phyloP scores from a whole-genome alignment of 768 basidiomycete species.

The Termitomyces sp. region DNA sequence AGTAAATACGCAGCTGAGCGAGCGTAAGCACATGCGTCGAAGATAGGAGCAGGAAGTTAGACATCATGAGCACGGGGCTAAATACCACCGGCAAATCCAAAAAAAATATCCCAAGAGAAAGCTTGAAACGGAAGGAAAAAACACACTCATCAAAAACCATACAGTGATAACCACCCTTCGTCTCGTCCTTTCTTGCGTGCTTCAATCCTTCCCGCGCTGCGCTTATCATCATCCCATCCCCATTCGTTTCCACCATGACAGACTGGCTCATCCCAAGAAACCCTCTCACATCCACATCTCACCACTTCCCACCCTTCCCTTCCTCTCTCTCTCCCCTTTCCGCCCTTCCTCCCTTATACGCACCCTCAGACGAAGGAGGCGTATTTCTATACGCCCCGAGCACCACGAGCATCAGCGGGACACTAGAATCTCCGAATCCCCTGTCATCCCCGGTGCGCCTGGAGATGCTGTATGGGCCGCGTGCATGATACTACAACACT shows the following conservation, averaged over 20 bases:
- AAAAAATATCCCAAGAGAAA: constrained; percentile 1
- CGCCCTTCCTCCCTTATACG: constrained; percentile 1
- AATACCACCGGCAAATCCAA: constrained; percentile 5
- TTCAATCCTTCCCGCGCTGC: neutral
- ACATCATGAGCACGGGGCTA: constrained; percentile 85
- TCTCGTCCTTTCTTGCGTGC: constrained; percentile 40
- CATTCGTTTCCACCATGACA: too few relatives aligned
- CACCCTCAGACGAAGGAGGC: constrained; percentile 13
- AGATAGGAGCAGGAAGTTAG: constrained; percentile 78
- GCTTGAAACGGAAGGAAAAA: neutral
- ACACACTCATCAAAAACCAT: constrained; percentile 77
- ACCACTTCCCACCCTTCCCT: constrained; percentile 13
- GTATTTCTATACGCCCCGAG: constrained; percentile 90
- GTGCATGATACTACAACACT: constrained; percentile 79
- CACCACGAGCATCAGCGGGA: constrained; percentile 45
- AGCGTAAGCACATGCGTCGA: constrained; percentile 71
- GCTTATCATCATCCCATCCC: too few relatives aligned
- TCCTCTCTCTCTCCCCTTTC: neutral
- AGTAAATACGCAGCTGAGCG: constrained; percentile 46
- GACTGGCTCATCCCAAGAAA: constrained; percentile 36
- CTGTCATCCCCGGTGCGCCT: too few relatives aligned
- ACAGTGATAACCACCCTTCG: constrained; percentile 74
- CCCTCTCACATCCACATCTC: constrained; percentile 32
- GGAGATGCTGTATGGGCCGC: constrained; percentile 70
- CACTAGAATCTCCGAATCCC: too few relatives aligned